phyloP scores from a whole-genome alignment of 2,329 filamentous ascomycete genomes.

The Aureobasidium leucospermi region DNA sequence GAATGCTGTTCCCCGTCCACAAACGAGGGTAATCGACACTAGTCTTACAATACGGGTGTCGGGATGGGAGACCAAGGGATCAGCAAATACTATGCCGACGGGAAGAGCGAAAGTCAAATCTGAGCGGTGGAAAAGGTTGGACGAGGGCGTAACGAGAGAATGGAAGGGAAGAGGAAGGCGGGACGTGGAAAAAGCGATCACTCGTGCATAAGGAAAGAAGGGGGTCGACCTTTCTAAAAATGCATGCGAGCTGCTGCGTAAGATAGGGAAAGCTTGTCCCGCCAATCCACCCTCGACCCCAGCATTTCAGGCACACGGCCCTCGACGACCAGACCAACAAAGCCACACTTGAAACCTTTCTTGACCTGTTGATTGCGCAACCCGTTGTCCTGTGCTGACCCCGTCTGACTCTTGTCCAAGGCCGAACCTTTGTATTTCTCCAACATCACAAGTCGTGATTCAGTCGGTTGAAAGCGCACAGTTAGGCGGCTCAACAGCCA shows the following conservation, averaged over 20 bases:
- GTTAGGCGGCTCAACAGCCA: background rate
- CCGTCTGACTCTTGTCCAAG: background rate
- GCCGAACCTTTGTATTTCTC: background rate
- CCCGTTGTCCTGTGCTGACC: conserved; percentile 3
- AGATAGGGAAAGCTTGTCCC: conserved; percentile 11
- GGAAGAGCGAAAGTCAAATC: background rate
- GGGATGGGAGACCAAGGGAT: background rate
- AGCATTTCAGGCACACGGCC: background rate
- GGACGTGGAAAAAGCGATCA: background rate
- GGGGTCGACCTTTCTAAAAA: conserved; percentile 3
- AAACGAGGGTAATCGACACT: conserved; percentile 10
- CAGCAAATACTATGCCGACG: background rate
- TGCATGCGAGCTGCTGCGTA: conserved; percentile 5
- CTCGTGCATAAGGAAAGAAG: background rate
- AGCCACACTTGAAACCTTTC: background rate
- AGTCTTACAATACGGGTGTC: conserved; percentile 8
- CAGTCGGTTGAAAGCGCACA: background rate
- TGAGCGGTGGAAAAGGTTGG: background rate
- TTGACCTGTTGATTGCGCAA: conserved; percentile 5
- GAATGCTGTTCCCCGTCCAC: background rate
- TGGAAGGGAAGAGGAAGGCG: background rate
- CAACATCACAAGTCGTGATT: background rate
- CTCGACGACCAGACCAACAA: background rate
- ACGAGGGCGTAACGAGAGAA: background rate
- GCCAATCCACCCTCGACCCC: background rate